Percentiles rank a stretch among this genome's conserved stretches.
Conservation (phyloP, 2,329 filamentous ascomycete species). For the Monosporascus sp. region DNA sequence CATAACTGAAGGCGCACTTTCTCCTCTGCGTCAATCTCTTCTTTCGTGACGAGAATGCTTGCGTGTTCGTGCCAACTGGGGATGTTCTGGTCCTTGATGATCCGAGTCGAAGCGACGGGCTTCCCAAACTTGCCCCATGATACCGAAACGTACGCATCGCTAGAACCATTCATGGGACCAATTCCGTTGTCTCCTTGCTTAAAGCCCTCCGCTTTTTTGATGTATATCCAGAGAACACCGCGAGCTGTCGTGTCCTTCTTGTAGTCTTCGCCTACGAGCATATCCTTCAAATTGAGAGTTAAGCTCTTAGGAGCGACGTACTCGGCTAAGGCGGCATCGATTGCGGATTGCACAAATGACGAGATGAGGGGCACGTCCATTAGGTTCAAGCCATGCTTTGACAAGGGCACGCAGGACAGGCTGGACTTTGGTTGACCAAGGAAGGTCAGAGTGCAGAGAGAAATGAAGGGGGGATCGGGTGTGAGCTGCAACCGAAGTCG, state of each 20-base stretch:
- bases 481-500: constrained; percentile 66
- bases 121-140: constrained; percentile 77
- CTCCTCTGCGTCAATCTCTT: constrained; percentile 68
- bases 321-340: constrained; percentile 68
- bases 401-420: constrained; percentile 64
- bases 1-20: constrained; percentile 65
- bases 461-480: constrained; percentile 72
- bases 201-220: constrained; percentile 64
- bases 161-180: constrained; percentile 55
- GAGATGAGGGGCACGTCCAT: constrained; percentile 73
- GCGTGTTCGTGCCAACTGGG: constrained; percentile 68
- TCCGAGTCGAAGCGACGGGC: constrained; percentile 59
- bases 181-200: constrained; percentile 64
- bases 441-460: constrained; percentile 68
- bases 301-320: constrained; percentile 73
- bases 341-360: constrained; percentile 68
- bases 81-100: constrained; percentile 60
- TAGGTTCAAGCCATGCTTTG: constrained; percentile 63
- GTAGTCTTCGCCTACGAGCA: constrained; percentile 72
- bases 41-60: constrained; percentile 62
- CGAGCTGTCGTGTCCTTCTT: constrained; percentile 66
- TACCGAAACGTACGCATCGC: constrained; percentile 67
- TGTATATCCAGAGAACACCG: constrained; percentile 60
- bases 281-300: constrained; percentile 69
- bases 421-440: constrained; percentile 70